Conservation (phyloP, 2,329 filamentous ascomycete genomes). For the Leptographium flavum region DNA sequence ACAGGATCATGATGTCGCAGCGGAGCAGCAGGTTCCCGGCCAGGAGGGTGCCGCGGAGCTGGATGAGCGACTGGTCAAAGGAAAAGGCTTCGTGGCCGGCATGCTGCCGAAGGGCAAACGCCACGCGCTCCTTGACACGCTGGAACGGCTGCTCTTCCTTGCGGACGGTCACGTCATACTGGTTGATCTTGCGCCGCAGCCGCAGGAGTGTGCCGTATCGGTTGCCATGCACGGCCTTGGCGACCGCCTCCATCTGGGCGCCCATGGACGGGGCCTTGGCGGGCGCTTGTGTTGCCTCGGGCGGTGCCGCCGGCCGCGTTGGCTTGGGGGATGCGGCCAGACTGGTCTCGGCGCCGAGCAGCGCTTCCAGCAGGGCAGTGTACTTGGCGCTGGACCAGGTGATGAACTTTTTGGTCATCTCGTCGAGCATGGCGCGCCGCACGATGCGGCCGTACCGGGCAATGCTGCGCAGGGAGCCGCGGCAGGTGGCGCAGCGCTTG, state of each 20-base stretch:
- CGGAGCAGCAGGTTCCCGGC: constrained; percentile 29
- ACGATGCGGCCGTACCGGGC: constrained; percentile 48
- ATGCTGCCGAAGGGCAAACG: constrained; percentile 21
- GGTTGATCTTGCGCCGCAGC: constrained; percentile 11
- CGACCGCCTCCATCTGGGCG: neutral
- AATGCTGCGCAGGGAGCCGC: constrained; percentile 28
- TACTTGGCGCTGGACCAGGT: constrained; percentile 23
- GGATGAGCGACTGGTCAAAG: constrained; percentile 21
- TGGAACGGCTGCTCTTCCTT: constrained; percentile 35
- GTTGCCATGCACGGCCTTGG: neutral
- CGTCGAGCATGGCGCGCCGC: constrained; percentile 44
- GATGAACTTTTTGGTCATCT: constrained; percentile 50
- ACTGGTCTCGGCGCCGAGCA: constrained; percentile 14
- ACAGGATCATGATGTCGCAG: constrained; percentile 32
- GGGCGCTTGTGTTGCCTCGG: constrained; percentile 2
- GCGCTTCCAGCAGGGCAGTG: constrained; percentile 14
- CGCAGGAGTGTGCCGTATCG: constrained; percentile 12
- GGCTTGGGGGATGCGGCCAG: constrained; percentile 9
- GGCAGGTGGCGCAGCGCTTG: constrained; percentile 39
- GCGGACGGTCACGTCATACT: constrained; percentile 17
- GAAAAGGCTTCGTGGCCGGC: constrained; percentile 15
- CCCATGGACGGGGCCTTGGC: neutral
- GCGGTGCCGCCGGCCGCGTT: too few relatives aligned
- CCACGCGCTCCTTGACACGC: constrained; percentile 28
- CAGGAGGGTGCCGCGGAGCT: constrained; percentile 24